Conservation (phyloP, 441 rosid genomes). For the Pelargonium australe region DNA sequence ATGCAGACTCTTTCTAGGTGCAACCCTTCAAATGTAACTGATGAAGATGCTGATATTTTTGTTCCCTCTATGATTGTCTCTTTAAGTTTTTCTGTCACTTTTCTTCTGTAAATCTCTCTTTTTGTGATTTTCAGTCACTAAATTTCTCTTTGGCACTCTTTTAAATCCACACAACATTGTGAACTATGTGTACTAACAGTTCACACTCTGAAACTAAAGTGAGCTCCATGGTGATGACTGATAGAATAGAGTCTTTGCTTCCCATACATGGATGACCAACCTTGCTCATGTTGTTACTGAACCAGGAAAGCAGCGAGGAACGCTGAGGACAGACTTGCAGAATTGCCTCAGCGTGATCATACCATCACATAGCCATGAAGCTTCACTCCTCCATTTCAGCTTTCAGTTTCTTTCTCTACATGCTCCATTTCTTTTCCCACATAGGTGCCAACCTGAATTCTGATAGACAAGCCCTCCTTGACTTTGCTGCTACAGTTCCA, state of each 20-base stretch:
- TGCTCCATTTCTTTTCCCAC: constrained; percentile 15
- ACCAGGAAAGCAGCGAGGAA: constrained; percentile 19
- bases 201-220: background rate
- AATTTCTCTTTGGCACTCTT: background rate
- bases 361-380: constrained; percentile 25
- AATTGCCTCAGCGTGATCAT: background rate
- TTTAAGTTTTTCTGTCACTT: background rate
- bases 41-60: too few relatives aligned
- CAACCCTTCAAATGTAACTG: background rate
- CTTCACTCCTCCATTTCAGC: constrained; percentile 20
- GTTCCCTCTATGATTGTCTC: constrained; percentile 2
- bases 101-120: background rate
- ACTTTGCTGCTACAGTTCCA: constrained; percentile 42
- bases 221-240: background rate
- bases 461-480: constrained; percentile 50
- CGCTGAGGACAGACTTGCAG: constrained; percentile 12
- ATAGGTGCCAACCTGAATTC: constrained; percentile 39
- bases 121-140: constrained; percentile 1
- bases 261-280: constrained; percentile 7
- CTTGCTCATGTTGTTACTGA: constrained; percentile 18
- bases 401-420: constrained; percentile 24
- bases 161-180: background rate
- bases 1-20: background rate
- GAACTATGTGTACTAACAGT: background rate
- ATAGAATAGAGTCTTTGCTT: background rate